phyloP scores from a whole-genome alignment of 2,329 filamentous ascomycete species.

The Nannizziopsis barbatae region DNA sequence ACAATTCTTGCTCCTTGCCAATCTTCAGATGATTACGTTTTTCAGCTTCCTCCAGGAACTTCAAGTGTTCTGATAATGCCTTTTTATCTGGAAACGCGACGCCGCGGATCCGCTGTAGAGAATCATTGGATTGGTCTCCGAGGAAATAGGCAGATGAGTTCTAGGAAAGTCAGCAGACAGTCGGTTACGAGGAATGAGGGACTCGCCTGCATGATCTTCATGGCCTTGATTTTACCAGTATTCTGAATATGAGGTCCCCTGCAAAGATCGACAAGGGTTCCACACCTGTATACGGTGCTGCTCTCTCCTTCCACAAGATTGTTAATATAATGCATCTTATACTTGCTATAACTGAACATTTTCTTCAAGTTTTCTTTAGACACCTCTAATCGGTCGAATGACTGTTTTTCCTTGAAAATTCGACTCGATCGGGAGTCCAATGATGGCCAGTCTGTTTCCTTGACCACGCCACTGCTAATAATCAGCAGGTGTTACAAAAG shows the following conservation, averaged over 20 bases:
- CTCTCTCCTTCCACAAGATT: slow-evolving; percentile 85
- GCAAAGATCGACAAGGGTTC: slow-evolving; percentile 89
- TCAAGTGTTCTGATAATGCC: slow-evolving; percentile 80
- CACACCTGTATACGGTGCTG: slow-evolving; percentile 90
- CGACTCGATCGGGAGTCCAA: slow-evolving; percentile 68
- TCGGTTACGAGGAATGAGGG: neutral
- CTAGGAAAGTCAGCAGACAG: slow-evolving; percentile 26
- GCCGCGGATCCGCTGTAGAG: slow-evolving; percentile 90
- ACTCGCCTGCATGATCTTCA: slow-evolving; percentile 71
- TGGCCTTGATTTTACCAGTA: slow-evolving; percentile 87
- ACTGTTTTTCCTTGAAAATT: slow-evolving; percentile 93
- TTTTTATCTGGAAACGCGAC: slow-evolving; percentile 97
- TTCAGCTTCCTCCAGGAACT: slow-evolving; percentile 93
- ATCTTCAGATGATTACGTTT: slow-evolving; percentile 93
- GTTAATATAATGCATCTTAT: slow-evolving; percentile 96
- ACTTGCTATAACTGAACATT: slow-evolving; percentile 97
- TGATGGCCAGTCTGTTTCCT: slow-evolving; percentile 68
- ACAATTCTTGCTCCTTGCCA: slow-evolving; percentile 89
- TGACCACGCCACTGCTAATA: slow-evolving; percentile 47
- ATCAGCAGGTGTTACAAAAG: neutral
- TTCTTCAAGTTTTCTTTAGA: slow-evolving; percentile 85
- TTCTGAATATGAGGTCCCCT: slow-evolving; percentile 88
- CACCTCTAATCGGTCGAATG: slow-evolving; percentile 78
- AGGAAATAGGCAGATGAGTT: slow-evolving; percentile 82
- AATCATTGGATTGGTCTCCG: slow-evolving; percentile 86